These are phyloP conservation scores for Eragrostis tef DNA, from an alignment of 202 grass and related monocot genomes.

Conservation along the genomic window DNA sequence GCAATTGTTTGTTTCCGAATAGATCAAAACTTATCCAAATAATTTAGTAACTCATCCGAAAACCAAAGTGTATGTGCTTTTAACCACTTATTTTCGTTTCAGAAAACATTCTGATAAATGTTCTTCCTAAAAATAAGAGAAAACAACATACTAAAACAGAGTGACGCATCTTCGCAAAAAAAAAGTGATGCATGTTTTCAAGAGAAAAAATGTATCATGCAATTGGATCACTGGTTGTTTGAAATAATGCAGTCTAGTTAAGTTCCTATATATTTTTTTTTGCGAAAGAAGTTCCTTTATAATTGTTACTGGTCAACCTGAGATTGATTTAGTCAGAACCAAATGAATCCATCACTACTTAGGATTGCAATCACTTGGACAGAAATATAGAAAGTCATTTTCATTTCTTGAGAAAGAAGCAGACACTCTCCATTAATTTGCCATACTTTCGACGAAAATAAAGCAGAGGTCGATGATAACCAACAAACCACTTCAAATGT, in stretches of 20 bases:
- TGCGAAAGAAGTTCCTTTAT: neutral
- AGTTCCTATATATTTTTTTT: too few species aligned
- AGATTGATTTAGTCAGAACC: neutral
- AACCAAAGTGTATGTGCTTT: too few species aligned
- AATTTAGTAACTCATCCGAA: too few species aligned
- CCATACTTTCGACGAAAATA: neutral
- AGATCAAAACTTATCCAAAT: too few species aligned
- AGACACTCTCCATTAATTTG: neutral
- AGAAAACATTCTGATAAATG: too few species aligned
- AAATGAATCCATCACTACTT: neutral
- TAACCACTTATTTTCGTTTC: too few species aligned
- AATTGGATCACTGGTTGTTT: neutral
- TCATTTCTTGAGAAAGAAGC: slow-evolving; percentile 17
- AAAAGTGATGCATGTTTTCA: too few species aligned
- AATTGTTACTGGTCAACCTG: neutral
- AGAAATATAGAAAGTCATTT: neutral
- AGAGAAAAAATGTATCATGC: neutral
- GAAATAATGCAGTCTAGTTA: neutral
- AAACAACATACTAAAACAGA: neutral
- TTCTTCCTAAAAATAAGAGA: too few species aligned
- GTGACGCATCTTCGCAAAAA: too few species aligned
- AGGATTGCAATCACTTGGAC: neutral
- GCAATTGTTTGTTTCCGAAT: too few species aligned
- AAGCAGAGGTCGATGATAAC: slow-evolving; percentile 23
- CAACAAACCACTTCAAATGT: slow-evolving; percentile 41